Conservation (phyloP, 2,329 filamentous ascomycete genomes). For the Elsinoe fawcettii region DNA sequence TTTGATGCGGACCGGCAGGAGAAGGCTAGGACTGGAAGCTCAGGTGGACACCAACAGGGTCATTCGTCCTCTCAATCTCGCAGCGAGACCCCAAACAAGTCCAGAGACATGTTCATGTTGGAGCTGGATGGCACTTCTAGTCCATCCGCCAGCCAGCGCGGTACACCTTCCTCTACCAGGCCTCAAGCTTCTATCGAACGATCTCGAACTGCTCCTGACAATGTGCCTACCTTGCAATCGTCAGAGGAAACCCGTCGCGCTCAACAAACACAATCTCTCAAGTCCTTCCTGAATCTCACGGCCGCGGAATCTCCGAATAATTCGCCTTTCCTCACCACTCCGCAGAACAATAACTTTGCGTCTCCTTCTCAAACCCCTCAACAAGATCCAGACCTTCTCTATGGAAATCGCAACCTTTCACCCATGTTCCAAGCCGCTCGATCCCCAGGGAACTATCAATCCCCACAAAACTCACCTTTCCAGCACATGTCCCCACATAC, state of each 20-base stretch:
- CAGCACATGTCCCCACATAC: conserved; percentile 14
- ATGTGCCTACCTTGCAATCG: conserved; percentile 27
- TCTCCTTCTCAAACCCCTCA: conserved; percentile 23
- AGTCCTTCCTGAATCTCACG: conserved; percentile 34
- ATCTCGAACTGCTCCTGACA: conserved; percentile 29
- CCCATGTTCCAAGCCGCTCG: conserved; percentile 43
- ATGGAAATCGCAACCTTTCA: conserved; percentile 43
- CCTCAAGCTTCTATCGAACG: conserved; percentile 24
- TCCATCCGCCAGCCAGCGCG: conserved; percentile 21
- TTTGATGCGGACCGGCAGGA: conserved; percentile 82
- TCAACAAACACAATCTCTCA: conserved; percentile 36
- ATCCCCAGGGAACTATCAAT: conserved; percentile 25
- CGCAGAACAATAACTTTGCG: conserved; percentile 19
- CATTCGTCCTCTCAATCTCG: conserved; percentile 3
- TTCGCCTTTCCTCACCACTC: conserved; percentile 16
- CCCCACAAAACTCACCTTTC: conserved; percentile 21
- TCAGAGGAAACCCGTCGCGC: conserved; percentile 46
- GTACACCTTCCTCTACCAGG: conserved; percentile 19
- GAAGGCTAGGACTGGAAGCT: conserved; percentile 53
- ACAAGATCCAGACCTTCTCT: conserved; percentile 29
- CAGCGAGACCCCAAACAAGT: conserved; percentile 10
- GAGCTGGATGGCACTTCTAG: conserved; percentile 56
- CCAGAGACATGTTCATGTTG: conserved; percentile 49
- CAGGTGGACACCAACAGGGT: conserved; percentile 33
- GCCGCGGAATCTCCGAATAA: conserved; percentile 2